A percentile compares a stretch with the other conserved stretches of the same genome.
Conservation (phyloP, 768 basidiomycete species). For the Podaxis pistillaris region DNA sequence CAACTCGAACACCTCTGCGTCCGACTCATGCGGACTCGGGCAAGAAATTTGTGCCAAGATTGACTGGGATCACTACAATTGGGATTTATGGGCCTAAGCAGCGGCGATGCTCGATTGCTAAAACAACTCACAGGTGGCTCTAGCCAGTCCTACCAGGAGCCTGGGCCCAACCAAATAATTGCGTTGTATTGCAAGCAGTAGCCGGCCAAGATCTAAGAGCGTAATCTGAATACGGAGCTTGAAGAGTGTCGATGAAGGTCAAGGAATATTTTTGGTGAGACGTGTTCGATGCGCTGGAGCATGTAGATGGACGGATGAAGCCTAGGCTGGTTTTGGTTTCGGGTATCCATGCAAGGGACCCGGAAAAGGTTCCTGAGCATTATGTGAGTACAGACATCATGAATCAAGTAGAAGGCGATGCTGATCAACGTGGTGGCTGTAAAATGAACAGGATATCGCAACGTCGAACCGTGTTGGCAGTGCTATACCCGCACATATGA, state of each 20-base stretch:
- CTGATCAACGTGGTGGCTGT: background rate
- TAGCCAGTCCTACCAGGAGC: slow-evolving; percentile 63
- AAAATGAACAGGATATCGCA: slow-evolving; percentile 49
- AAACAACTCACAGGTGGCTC: slow-evolving; percentile 69
- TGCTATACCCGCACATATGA: slow-evolving; percentile 44
- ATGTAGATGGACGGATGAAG: slow-evolving; percentile 35
- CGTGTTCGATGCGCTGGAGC: slow-evolving; percentile 68
- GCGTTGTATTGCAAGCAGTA: too few relatives aligned
- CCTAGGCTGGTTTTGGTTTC: slow-evolving; percentile 61
- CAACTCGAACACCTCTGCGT: slow-evolving; percentile 45
- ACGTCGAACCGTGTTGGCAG: slow-evolving; percentile 39
- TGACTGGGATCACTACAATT: slow-evolving; percentile 69
- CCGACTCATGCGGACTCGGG: slow-evolving; percentile 43
- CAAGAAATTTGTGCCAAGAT: slow-evolving; percentile 46
- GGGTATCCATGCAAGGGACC: slow-evolving; percentile 54
- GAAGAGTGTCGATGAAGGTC: slow-evolving; percentile 65
- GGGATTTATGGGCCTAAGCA: slow-evolving; percentile 67
- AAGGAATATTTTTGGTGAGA: slow-evolving; percentile 73
- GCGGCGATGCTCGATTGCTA: slow-evolving; percentile 37
- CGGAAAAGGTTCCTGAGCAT: slow-evolving; percentile 44
- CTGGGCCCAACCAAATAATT: too few relatives aligned
- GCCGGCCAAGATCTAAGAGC: slow-evolving; percentile 71
- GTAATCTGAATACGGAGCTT: slow-evolving; percentile 66
- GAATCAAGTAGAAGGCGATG: background rate
- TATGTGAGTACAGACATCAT: slow-evolving; percentile 38